Evolutionary conservation across 2,329 filamentous ascomycete species (phyloP), one percentile per base, ranked within the genome.

Genomic region (Alternaria hordeiaustralica): DNA sequence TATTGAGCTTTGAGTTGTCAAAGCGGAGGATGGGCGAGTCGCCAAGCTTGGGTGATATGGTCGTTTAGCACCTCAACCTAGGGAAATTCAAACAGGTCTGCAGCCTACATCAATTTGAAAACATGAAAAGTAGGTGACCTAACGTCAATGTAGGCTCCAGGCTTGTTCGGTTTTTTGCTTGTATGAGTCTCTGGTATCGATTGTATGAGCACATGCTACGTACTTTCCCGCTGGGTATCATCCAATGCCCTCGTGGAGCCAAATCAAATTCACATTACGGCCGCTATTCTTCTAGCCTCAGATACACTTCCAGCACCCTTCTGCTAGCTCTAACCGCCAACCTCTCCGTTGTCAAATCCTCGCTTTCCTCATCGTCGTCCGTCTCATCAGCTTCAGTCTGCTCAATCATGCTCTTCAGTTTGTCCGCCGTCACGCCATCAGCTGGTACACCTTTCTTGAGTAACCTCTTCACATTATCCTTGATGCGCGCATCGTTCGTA

Each of bases 1-100:
- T 94, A 26, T 74, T 93, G 67, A 89, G 86, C 62, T 94, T 93
- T 80, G 89, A 92, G 76, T 78, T 93, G n/a, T 70, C 72, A 21
- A 80, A 75, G 57, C 58, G 56, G 28, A 65, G 60, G 47, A 61
- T 30, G 23, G 60, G 54, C 5, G 59, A 45, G 8, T 59, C 64
- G 9, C 58, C 54, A n/a, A 63, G 60, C 21, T 36, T 78, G 15
- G 70, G 51, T 8, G 72, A 71, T 12, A 58, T 78, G 49, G 61
- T 77, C 5, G 71, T 78, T 4, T 78, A 67, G 21, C 9, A 30
- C 13, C 20, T 2, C 33, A 36, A 36, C 1, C 33, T 36, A 36
- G 15, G 33, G 2, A n/a, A 36, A n/a, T 9, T 7, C 5, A n/a
- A n/a, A 36, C 15, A 36, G 33, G 33, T 9, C 33, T 36, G 15